These are phyloP conservation scores for Russula emetica DNA, from an alignment of 768 basidiomycete genomes.

Conservation along the genomic window DNA sequence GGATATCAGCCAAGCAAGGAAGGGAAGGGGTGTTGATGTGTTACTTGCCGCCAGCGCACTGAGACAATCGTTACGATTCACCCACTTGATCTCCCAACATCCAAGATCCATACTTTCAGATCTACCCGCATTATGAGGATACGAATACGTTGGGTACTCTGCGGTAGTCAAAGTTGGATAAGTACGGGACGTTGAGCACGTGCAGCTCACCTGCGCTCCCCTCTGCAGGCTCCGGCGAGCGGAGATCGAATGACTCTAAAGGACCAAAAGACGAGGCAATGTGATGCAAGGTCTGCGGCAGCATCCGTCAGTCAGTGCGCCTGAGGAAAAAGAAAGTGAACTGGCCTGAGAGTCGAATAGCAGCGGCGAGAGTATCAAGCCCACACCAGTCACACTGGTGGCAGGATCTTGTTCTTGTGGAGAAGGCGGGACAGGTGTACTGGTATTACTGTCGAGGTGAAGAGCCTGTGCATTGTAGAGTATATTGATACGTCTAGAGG, in stretches of 20 bases:
- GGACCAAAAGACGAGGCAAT: slow-evolving; percentile 59
- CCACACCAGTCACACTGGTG: slow-evolving; percentile 29
- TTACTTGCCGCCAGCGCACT: slow-evolving; percentile 60
- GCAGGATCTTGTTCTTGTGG: slow-evolving; percentile 22
- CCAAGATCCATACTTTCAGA: slow-evolving; percentile 50
- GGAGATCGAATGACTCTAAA: slow-evolving; percentile 52
- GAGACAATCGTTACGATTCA: slow-evolving; percentile 69
- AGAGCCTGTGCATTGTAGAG: slow-evolving; percentile 17
- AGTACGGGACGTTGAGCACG: not conserved
- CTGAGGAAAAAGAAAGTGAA: slow-evolving; percentile 11
- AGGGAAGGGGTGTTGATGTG: not conserved
- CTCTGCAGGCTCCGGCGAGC: slow-evolving; percentile 21
- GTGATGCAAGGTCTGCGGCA: slow-evolving; percentile 45
- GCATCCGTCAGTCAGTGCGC: slow-evolving; percentile 1
- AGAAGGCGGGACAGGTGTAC: not conserved
- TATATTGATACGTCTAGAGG: slow-evolving; percentile 33
- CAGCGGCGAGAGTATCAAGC: slow-evolving; percentile 53
- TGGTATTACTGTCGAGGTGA: not conserved
- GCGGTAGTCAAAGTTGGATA: not conserved
- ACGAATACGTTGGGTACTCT: slow-evolving; percentile 5
- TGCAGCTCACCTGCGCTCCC: slow-evolving; percentile 21
- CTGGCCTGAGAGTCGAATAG: slow-evolving; percentile 56
- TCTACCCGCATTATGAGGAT: slow-evolving; percentile 57
- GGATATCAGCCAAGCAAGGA: not conserved
- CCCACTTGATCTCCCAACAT: slow-evolving; percentile 79